Evolutionary conservation across 2,329 filamentous ascomycete genomes (phyloP), one percentile per base, ranked within the genome.

Genomic region (Aureobasidium melanogenum): DNA sequence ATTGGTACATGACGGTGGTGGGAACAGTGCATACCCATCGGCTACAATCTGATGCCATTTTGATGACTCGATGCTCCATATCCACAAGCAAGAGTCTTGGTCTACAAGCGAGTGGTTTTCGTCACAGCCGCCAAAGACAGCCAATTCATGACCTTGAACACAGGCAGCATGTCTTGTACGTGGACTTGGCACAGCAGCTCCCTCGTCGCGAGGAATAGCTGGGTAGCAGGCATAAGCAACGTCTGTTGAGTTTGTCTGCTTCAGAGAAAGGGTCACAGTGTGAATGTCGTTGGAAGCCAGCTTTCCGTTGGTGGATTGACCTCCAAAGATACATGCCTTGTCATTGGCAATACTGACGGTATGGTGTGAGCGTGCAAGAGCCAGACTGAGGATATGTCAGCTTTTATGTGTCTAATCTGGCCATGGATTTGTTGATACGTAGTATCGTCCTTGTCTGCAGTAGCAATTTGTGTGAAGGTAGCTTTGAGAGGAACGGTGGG

Each of bases 241-340:
- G 12, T 74, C 71, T 15, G 70, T 67, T 62, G 59, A 69, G 60
- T 66, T 65, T n/a, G 65, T 51, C 24, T 58, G 57, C 39, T 60
- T 61, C 60, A 19, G 70, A 68, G 66, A 69, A 30, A 71, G 70
- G 39, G 72, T 74, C 38, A 78, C 64, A 3, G 70, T 69, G 58
- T 78, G 77, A 1, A 78, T 69, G 15, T 79, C 76, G 54, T 73
- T 78, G 60, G 71, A 73, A 4, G 75, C 74, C 15, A 76, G 63
- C 28, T 69, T 66, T n/a, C 69, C 70, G 7, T 69, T 66, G 1
- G 69, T 64, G 26, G 71, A 74, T 38, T 72, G 69, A 50, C 76
- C 77, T 39, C 76, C 76, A 61, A 77, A 78, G 26, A 79, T 72
- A 64, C 76, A 78, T 5, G 76, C 75, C 64, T 75, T 77, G 65